Percentiles rank a stretch among this genome's conserved stretches.
These are phyloP conservation scores for Dactylellina cionopaga DNA, from an alignment of 2,329 filamentous ascomycete genomes.

Conservation along the genomic window DNA sequence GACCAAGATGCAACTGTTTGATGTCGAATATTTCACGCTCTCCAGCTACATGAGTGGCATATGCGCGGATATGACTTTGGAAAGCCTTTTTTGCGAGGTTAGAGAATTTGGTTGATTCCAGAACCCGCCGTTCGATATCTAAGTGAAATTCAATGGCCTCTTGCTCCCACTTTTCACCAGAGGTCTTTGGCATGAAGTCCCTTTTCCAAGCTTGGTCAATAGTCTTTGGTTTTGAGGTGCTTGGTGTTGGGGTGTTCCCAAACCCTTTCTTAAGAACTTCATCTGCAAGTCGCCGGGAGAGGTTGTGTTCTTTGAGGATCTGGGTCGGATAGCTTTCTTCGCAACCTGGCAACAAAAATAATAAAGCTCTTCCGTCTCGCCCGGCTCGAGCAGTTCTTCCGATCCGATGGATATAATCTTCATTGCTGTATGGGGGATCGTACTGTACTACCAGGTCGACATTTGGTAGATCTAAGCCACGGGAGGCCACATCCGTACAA, in stretches of 20 bases:
- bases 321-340: conserved; percentile 88
- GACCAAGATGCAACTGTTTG: conserved; percentile 86
- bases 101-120: conserved; percentile 61
- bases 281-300: conserved; percentile 71
- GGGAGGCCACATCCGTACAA: conserved; percentile 94
- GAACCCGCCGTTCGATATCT: conserved; percentile 67
- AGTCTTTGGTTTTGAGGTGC: conserved; percentile 48
- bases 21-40: conserved; percentile 92
- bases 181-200: conserved; percentile 52
- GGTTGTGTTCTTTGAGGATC: conserved; percentile 73
- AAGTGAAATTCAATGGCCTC: conserved; percentile 59
- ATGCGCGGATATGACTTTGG: conserved; percentile 91
- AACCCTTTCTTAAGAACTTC: conserved; percentile 76
- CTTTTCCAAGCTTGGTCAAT: conserved; percentile 57
- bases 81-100: conserved; percentile 86
- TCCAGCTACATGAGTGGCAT: conserved; percentile 88
- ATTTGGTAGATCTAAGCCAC: conserved; percentile 92
- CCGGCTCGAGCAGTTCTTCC: conserved; percentile 94
- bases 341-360: conserved; percentile 88
- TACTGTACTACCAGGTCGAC: conserved; percentile 96
- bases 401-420: conserved; percentile 93
- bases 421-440: conserved; percentile 90
- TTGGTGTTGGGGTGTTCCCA: conserved; percentile 58
- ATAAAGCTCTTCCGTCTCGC: conserved; percentile 81
- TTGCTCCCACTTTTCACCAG: conserved; percentile 54